Conservation (phyloP, 495 filamentous ascomycete genomes). For the Tuber borchii region DNA sequence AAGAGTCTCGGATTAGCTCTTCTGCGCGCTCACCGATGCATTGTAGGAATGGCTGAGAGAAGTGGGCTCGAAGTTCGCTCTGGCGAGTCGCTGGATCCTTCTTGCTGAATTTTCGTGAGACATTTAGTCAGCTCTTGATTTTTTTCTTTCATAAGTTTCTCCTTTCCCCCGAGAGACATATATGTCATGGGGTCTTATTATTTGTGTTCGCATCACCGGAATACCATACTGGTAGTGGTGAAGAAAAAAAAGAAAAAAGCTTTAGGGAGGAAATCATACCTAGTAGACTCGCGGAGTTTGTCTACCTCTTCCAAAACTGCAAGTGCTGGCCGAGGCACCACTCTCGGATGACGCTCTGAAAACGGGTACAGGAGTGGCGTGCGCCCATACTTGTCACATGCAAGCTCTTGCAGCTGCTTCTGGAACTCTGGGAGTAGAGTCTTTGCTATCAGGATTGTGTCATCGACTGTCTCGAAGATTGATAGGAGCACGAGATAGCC, state of each 20-base stretch:
- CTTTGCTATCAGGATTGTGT: conserved; percentile 82
- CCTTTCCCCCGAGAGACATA: not conserved
- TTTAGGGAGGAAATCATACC: conserved; percentile 15
- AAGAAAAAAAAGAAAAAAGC: not conserved
- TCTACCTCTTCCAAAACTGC: conserved; percentile 67
- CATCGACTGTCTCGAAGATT: conserved; percentile 84
- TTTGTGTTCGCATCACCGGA: not conserved
- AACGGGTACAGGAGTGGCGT: conserved; percentile 79
- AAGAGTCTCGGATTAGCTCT: conserved; percentile 62
- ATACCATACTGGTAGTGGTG: not conserved
- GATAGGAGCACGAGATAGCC: conserved; percentile 76
- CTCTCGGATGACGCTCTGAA: conserved; percentile 60
- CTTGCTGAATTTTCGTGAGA: conserved; percentile 53
- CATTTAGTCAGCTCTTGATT: conserved; percentile 8
- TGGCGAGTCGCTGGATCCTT: conserved; percentile 73
- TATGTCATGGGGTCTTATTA: not conserved
- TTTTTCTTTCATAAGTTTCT: not conserved
- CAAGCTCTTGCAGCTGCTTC: conserved; percentile 24
- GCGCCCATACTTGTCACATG: conserved; percentile 50
- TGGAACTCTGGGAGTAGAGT: conserved; percentile 76
- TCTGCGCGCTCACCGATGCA: conserved; percentile 62
- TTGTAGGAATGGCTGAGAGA: conserved; percentile 62
- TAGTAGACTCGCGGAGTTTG: conserved; percentile 62
- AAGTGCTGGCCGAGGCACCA: conserved; percentile 60
- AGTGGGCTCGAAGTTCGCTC: conserved; percentile 63